Conservation (phyloP, 768 basidiomycete species). For the Lactifluus subvellereus region DNA sequence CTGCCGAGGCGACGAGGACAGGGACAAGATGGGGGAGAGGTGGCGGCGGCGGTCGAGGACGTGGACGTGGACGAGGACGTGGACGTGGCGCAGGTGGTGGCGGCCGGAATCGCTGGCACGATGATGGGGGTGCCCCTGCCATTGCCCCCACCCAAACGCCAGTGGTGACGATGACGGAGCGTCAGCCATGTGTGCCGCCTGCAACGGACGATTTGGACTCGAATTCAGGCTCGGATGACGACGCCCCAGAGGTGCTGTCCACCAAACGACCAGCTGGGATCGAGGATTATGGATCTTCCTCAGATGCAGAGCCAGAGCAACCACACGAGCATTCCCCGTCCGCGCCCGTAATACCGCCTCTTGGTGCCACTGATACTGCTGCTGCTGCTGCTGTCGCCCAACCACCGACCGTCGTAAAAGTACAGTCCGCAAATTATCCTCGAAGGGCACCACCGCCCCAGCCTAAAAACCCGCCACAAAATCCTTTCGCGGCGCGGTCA, state of each 20-base stretch:
- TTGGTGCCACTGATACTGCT: not conserved
- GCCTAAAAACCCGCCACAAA: slow-evolving; percentile 48
- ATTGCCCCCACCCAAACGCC: not conserved
- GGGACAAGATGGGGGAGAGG: slow-evolving; percentile 17
- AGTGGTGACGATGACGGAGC: not conserved
- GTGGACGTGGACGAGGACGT: slow-evolving; percentile 30
- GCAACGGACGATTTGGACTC: not conserved
- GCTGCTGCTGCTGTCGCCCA: not conserved
- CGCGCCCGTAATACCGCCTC: not conserved
- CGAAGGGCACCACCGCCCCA: slow-evolving; percentile 32
- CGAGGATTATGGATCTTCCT: slow-evolving; percentile 16
- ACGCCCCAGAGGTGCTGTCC: slow-evolving; percentile 52
- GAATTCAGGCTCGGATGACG: slow-evolving; percentile 28
- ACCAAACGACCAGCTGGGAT: slow-evolving; percentile 39
- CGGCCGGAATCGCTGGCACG: not conserved
- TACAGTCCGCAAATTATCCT: slow-evolving; percentile 8
- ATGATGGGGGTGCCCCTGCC: not conserved
- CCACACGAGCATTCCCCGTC: not conserved
- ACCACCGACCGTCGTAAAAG: slow-evolving; percentile 7
- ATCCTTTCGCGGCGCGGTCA: slow-evolving; percentile 62
- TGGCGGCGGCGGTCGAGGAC: slow-evolving; percentile 1
- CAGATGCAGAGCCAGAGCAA: slow-evolving; percentile 1
- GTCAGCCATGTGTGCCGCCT: slow-evolving; percentile 10
- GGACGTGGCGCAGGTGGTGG: slow-evolving; percentile 34
- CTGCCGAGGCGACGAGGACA: slow-evolving; percentile 13